phyloP scores from a whole-genome alignment of 2,329 filamentous ascomycete species.

The Zymoseptoria brevis region DNA sequence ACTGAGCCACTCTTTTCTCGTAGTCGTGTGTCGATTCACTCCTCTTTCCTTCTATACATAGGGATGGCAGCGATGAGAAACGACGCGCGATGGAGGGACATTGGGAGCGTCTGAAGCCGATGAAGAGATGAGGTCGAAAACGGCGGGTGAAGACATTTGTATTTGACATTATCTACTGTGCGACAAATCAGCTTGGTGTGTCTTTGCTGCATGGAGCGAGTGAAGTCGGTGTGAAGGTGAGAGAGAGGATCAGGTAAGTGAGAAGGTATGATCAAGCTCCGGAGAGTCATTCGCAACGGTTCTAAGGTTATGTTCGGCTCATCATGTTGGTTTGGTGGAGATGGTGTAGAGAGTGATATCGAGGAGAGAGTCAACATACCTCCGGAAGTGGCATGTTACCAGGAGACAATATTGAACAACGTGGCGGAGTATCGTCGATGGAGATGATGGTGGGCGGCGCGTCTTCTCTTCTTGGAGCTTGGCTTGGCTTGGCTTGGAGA shows the following conservation, averaged over 20 bases:
- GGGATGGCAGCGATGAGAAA: constrained; percentile 34
- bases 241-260: constrained; percentile 28
- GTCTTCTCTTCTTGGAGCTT: neutral
- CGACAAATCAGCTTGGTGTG: constrained; percentile 5
- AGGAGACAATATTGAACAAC: neutral
- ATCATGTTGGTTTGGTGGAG: constrained; percentile 10
- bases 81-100: constrained; percentile 34
- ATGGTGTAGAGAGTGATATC: neutral
- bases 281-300: constrained; percentile 58
- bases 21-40: constrained; percentile 31
- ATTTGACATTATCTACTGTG: constrained; percentile 23
- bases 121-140: constrained; percentile 49
- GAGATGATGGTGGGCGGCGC: neutral
- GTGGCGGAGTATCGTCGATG: neutral
- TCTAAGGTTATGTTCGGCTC: constrained; percentile 38
- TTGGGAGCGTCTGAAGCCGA: constrained; percentile 20
- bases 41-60: constrained; percentile 3
- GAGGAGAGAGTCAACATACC: neutral
- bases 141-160: constrained; percentile 37
- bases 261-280: neutral
- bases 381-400: neutral
- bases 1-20: constrained; percentile 47
- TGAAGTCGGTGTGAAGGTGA: neutral
- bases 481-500: no score
- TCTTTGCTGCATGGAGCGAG: neutral